Base-by-base conservation (phyloP, 2,329 filamentous ascomycete genomes). In the Exophiala spinifera region DNA sequence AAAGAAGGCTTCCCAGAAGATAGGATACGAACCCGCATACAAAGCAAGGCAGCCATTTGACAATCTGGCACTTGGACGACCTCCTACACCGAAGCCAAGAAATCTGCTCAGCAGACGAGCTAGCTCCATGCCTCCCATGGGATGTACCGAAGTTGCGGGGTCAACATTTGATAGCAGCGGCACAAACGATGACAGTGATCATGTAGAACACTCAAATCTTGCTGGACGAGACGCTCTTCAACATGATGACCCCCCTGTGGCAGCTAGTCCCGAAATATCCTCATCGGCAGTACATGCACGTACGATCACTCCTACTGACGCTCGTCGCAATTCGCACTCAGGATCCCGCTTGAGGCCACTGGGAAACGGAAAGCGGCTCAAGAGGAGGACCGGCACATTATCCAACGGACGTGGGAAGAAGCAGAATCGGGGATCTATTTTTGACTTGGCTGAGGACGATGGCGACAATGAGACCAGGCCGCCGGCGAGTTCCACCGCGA, bases 381-480 rank as follows among this genome's bases (percentile, higher is more conserved):
- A 57, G 20, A 51, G 53, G 42, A 53, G 50, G 17, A 17, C 46
- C 15, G 40, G 47, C 10, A 49, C 34, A 21, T 1, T 21, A 21
- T 40, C 33, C 7, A 44, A 23, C 19, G 33, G 42, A n/a, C 20
- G 43, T 31, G 6, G n/a, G 15, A 48, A 49, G 37, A 50, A 54
- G 31, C 19, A 25, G 23, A 40, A 49, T 25, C 51, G 47, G 21
- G 52, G 43, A 4, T 57, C 53, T 2, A 54, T 55, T 15, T 61
- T 60, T 39, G 59, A 61, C 19, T 46, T 61, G n/a, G 53, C 39
- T 3, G 53, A 57, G n/a, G 59, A 61, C 25, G 45, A 40, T 19
- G 54, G 49, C 20, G 39, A 20, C 45, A 45, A 51, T 23, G 10
- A 42, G 34, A 21, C 45, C 19, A 28, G 10, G 45, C n/a, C n/a